Conservation (phyloP, 352 stramenopile genomes). For the Aphanomyces stellatus region DNA sequence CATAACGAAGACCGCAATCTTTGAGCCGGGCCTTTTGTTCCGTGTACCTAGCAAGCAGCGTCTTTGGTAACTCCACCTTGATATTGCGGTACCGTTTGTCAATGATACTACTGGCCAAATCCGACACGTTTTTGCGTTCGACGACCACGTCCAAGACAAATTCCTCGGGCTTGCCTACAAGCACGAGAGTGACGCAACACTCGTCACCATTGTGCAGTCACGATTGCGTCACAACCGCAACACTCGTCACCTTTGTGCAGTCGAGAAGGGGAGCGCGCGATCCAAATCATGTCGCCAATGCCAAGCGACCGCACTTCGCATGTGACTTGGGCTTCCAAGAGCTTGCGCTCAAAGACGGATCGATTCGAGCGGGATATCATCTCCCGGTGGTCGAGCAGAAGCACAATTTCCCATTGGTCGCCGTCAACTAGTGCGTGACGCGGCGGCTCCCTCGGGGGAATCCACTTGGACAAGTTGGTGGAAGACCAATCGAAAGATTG, state of each 20-base stretch:
- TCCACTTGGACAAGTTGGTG: not conserved
- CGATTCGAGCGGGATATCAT: constrained; percentile 62
- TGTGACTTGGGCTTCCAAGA: constrained; percentile 64
- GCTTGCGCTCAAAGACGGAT: constrained; percentile 64
- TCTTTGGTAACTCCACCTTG: not conserved
- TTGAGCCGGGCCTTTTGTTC: constrained; percentile 70
- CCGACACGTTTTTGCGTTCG: constrained; percentile 70
- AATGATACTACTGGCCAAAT: constrained; percentile 77
- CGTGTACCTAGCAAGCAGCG: constrained; percentile 33
- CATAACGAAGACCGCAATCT: constrained; percentile 54
- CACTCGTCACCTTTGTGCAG: not conserved
- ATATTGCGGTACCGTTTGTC: constrained; percentile 33
- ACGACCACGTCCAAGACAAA: constrained; percentile 80
- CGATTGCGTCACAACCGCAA: not conserved
- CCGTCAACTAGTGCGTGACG: not conserved
- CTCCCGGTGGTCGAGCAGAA: constrained; percentile 77
- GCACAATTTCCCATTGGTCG: constrained; percentile 68
- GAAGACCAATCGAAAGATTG: not conserved
- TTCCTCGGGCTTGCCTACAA: constrained; percentile 25
- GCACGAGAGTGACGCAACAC: not conserved
- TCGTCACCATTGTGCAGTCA: not conserved
- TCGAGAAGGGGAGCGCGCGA: constrained; percentile 37
- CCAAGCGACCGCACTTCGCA: constrained; percentile 73
- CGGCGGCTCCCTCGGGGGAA: not conserved
- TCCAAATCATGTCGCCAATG: constrained; percentile 74